Evolutionary conservation across 2,329 filamentous ascomycete species (phyloP).

Genomic region (Clarireedia hainanense): DNA sequence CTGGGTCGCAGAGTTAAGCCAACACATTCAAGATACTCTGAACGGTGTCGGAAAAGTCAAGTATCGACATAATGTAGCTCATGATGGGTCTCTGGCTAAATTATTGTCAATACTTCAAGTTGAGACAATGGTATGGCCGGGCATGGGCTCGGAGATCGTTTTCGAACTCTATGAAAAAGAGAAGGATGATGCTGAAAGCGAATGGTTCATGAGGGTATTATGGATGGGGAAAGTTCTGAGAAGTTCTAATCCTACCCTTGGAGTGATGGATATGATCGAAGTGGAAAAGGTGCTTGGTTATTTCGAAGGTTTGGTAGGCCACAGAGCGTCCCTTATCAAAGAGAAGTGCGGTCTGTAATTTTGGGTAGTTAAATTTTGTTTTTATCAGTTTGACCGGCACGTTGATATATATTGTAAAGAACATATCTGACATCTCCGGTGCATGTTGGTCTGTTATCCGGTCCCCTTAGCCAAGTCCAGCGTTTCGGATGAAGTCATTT

Average conservation of each 20-base stretch:
- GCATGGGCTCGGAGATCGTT: slow-evolving; percentile 72
- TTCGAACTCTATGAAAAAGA: slow-evolving; percentile 61
- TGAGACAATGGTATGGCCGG: slow-evolving; percentile 74
- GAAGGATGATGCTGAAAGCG: slow-evolving; percentile 14
- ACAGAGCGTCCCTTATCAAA: slow-evolving; percentile 37
- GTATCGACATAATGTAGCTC: slow-evolving; percentile 72
- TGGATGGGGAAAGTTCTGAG: slow-evolving; percentile 60
- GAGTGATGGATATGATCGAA: slow-evolving; percentile 62
- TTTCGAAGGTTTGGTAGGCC: slow-evolving; percentile 62
- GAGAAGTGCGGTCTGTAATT: slow-evolving; percentile 23
- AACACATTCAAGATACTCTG: slow-evolving; percentile 51
- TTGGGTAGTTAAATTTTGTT: no score
- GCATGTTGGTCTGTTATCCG: no score
- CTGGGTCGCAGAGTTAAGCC: slow-evolving; percentile 64
- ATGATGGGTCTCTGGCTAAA: slow-evolving; percentile 65
- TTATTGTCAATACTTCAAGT: slow-evolving; percentile 64
- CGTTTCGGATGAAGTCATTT: no score
- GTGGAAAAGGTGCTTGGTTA: slow-evolving; percentile 57
- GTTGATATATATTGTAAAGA: no score
- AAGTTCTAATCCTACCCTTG: slow-evolving; percentile 63
- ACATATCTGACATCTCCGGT: no score
- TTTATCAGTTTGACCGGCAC: no score
- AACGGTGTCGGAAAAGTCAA: slow-evolving; percentile 35
- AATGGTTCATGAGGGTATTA: slow-evolving; percentile 56
- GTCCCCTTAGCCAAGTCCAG: no score